phyloP scores from a whole-genome alignment of 2,329 filamentous ascomycete species.

The Colletotrichum scovillei region DNA sequence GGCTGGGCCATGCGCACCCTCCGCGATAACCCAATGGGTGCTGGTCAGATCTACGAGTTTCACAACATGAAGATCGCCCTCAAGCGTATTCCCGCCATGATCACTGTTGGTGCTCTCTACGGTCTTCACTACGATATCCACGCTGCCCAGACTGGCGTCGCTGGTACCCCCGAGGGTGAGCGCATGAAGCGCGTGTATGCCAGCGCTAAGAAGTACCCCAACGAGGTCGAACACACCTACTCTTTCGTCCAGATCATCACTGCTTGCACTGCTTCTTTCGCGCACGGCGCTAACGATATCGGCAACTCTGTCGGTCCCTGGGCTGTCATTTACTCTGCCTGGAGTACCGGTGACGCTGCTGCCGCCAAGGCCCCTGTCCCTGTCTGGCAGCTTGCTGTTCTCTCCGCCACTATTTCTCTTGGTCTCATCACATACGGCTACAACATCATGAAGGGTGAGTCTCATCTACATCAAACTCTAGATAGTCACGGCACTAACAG shows the following conservation, averaged over 20 bases:
- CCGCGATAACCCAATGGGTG: slow-evolving; percentile 77
- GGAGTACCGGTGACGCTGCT: slow-evolving; percentile 71
- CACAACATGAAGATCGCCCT: slow-evolving; percentile 73
- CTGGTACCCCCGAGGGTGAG: slow-evolving; percentile 75
- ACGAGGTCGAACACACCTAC: slow-evolving; percentile 77
- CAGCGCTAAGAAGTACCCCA: slow-evolving; percentile 72
- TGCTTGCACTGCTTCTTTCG: slow-evolving; percentile 78
- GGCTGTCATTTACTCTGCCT: slow-evolving; percentile 77
- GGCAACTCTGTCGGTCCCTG: slow-evolving; percentile 77
- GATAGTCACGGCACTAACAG: slow-evolving; percentile 37
- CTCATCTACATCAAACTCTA: neutral
- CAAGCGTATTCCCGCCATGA: slow-evolving; percentile 76
- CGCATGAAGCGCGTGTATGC: slow-evolving; percentile 78
- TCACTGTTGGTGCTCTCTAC: slow-evolving; percentile 74
- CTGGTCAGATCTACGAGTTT: slow-evolving; percentile 79
- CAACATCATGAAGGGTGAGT: slow-evolving; percentile 83
- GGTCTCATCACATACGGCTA: slow-evolving; percentile 82
- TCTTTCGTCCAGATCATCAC: slow-evolving; percentile 75
- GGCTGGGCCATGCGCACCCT: slow-evolving; percentile 86
- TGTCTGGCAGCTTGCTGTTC: slow-evolving; percentile 81
- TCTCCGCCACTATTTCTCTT: slow-evolving; percentile 70
- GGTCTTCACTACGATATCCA: slow-evolving; percentile 87
- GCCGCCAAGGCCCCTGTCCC: slow-evolving; percentile 74
- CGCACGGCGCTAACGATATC: slow-evolving; percentile 83
- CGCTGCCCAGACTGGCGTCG: slow-evolving; percentile 76